Evolutionary conservation across 768 basidiomycete genomes (phyloP), one percentile per base, ranked within the genome.

Genomic region (Boletus tylopilopsis): DNA sequence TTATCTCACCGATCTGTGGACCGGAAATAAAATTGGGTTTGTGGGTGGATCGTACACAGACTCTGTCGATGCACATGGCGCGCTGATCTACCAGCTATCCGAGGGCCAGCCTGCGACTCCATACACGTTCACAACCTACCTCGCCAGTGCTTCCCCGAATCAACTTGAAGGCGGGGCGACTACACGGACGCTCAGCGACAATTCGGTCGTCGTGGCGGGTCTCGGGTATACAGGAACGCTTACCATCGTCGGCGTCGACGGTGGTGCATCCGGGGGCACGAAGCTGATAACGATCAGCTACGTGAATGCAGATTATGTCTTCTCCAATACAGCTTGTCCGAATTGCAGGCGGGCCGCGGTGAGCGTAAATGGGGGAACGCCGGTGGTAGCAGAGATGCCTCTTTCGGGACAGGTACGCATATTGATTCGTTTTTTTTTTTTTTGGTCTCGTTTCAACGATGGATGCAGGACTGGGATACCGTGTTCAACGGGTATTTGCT

Each of bases 241-340:
- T 8, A 55, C 49, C 2, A 51, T 55, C 22, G 19, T 34, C 22
- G 42, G 23, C 9, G 35, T 57, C 21, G 56, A 55, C 22, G 53
- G 46, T 5, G 46, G 56, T 16, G 3, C 27, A 5, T 6, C 12
- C 32, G 11, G 32, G 9, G 32, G 32, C 12, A 33, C 32, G 11
- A 33, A 33, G 16, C 32, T 33, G 11, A 11, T 33, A 33, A 2
- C 15, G 32, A 33, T 33, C 32, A 33, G 32, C 32, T 33, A 33
- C 11, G 32, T 33, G 32, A 33, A 33, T 16, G 32, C 15, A 16
- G 32, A 33, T 15, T 33, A 8, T 33, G 4, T 6, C 11, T 33
- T 33, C 16, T 33, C 32, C 13, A 33, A 33, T 4, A 33, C 32
- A 15, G 32, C 3, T 13, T 33, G 32, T 33, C 16, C 32, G 32